Evolutionary conservation across 192 early-diverging fungal species (phyloP), one percentile per base, ranked within the genome.

Genomic region (Gryganskiella cystojenkinii): DNA sequence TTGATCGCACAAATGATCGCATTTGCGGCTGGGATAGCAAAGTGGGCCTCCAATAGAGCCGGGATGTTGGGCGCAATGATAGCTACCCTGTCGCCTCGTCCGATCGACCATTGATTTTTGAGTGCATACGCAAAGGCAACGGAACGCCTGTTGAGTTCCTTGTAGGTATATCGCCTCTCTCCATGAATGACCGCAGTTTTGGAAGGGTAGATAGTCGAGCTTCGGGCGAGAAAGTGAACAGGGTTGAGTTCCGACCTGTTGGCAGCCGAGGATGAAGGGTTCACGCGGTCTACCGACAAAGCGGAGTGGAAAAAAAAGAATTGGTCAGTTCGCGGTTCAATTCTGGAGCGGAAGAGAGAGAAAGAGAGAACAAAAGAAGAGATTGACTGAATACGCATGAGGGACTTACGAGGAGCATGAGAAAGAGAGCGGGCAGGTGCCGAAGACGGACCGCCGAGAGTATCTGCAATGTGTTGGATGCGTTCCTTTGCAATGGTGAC

Each of bases 1-100:
- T 91, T 91, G 58, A 91, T 75, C 11, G 85, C 84, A 6, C 87
- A 86, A 8, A 90, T 64, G 17, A 88, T 80, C 8, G 79, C 88
- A 22, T 83, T 81, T n/a, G 82, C 61, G 28, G 83, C 82, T 9
- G 88, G 87, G n/a, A 91, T 80, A 15, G 78, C 89, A 79, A 82
- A 91, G n/a, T 89, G 84, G 1, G 87, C 85, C 27, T 91, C 90
- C 4, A 91, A 63, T 60, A 87, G 68, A 9, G 81, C 67, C n/a
- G 85, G 82, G 24, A 80, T 84, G 53, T 90, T 91, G 24, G 86
- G 85, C 3, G 80, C 78, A 3, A 90, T 68, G 4, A 90, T 56
- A 0, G 84, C 89, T 0, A 90, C 87, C 9, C 74, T 44, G 43
- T 90, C 89, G 15, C 85, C 86, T 10, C 53, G 60, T 13, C 56